Conservation (phyloP, 495 filamentous ascomycete genomes). For the Baudoinia panamericana region DNA sequence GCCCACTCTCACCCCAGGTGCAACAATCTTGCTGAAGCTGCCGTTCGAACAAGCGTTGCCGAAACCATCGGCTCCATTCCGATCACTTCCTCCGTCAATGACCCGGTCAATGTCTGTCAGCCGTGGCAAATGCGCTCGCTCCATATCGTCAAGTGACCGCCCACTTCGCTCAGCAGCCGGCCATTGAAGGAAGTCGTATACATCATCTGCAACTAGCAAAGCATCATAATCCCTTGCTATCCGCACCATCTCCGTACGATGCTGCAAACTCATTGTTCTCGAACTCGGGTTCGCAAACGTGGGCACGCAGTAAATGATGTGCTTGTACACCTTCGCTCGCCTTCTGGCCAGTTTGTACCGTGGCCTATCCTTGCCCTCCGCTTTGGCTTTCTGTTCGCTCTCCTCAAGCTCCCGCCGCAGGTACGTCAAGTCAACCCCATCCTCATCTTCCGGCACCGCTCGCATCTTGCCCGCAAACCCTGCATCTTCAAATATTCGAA, state of each 20-base stretch:
- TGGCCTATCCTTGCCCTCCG: conserved; percentile 22
- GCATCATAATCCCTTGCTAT: conserved; percentile 63
- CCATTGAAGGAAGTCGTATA: conserved; percentile 83
- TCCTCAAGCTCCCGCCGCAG: conserved; percentile 38
- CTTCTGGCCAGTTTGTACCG: conserved; percentile 24
- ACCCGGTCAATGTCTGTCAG: conserved; percentile 64
- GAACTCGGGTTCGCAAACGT: conserved; percentile 73
- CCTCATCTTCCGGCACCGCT: conserved; percentile 59
- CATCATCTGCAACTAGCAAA: conserved; percentile 72
- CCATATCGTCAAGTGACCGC: conserved; percentile 7
- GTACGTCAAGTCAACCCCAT: conserved; percentile 52
- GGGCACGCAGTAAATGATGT: conserved; percentile 72
- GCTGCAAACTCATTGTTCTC: conserved; percentile 52
- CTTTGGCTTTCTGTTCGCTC: conserved; percentile 29
- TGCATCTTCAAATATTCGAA: conserved; percentile 64
- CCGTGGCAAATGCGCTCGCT: conserved; percentile 46
- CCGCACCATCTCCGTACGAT: conserved; percentile 47
- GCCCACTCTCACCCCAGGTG: conserved; percentile 63
- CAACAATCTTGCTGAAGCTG: conserved; percentile 74
- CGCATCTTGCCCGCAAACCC: conserved; percentile 48
- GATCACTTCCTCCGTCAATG: conserved; percentile 38
- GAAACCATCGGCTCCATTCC: conserved; percentile 38
- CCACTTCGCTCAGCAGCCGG: conserved; percentile 21
- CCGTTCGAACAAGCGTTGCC: conserved; percentile 71
- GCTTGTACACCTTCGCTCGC: conserved; percentile 57